Evolutionary conservation across 352 stramenopile species (phyloP), one percentile per base, ranked within the genome.

Genomic region (Pythium folliculosum): DNA sequence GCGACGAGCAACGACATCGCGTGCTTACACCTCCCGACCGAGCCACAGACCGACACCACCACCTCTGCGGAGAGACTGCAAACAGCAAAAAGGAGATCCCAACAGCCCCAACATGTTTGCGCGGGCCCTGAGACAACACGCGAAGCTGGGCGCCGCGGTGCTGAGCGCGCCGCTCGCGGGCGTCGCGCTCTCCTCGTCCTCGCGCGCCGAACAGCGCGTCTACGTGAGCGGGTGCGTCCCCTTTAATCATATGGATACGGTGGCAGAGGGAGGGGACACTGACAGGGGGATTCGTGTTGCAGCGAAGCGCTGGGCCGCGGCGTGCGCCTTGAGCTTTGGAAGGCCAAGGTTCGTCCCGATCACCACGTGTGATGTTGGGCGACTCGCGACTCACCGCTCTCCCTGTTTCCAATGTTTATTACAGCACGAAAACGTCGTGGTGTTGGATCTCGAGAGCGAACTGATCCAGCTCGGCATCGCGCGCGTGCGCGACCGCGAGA

Each of bases 381-480:
- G 38, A 7, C 38, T 7, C 5, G 12, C 9, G 5, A 37, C 9
- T 37, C 32, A 37, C 9, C 5, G 5, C 9, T 37, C 32, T 37
- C 5, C 9, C 32, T 37, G 17, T 44, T 14, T 55, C 17, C 12
- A n/a, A n/a, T n/a, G n/a, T n/a, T n/a, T n/a, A n/a, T n/a, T n/a
- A 22, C 65, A 95, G 87, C 87, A 95, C 59, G 85, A 94, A 63
- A 95, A 95, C 57, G 86, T 95, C 35, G 85, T 91, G 44, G 86
- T 94, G 63, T 65, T 95, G 51, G 87, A 94, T 43, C 65, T 95
- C 3, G 87, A 95, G 71, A 93, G 82, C 69, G 87, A 95, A 65
- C 67, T 92, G n/a, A 82, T 95, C 35, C 85, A 94, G 69, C 74
- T 92, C 23, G 83, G 85, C 37, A 91, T 95, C 69, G 89, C 85